Conservation (phyloP, 164 flowering plant genomes). For the Vitis rupestris region DNA sequence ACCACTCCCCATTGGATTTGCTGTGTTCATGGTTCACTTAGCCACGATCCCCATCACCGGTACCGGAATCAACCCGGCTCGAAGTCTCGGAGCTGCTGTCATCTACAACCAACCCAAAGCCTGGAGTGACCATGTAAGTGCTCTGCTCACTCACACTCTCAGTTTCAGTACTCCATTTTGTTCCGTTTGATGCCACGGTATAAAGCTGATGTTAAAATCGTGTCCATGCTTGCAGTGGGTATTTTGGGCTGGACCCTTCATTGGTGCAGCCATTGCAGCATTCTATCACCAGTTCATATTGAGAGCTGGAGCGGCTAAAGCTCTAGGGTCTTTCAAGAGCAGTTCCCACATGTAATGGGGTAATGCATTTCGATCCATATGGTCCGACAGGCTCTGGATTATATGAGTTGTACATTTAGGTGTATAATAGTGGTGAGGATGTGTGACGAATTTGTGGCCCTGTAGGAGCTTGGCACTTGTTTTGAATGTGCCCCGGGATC, state of each 20-base stretch:
- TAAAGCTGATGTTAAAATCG: not conserved
- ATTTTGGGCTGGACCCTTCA: conserved; percentile 65
- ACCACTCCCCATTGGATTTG: conserved; percentile 55
- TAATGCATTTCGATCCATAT: not conserved
- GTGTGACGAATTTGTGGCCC: too few species aligned
- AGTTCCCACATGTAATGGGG: conserved; percentile 12
- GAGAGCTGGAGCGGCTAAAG: conserved; percentile 39
- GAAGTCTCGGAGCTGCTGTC: conserved; percentile 50
- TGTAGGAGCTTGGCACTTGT: too few species aligned
- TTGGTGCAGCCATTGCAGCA: conserved; percentile 54
- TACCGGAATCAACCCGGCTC: conserved; percentile 54
- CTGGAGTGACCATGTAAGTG: conserved; percentile 46
- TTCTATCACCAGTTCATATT: conserved; percentile 41
- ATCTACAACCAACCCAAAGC: conserved; percentile 36
- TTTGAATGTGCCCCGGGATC: too few species aligned
- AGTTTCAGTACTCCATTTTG: not conserved
- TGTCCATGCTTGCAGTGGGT: conserved; percentile 38
- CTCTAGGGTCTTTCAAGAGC: conserved; percentile 50
- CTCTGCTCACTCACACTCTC: too few species aligned
- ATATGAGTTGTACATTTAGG: too few species aligned
- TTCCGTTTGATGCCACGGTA: not conserved
- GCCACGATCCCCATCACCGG: conserved; percentile 58
- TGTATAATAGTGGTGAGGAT: too few species aligned
- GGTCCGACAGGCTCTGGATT: too few species aligned
- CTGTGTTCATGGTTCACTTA: conserved; percentile 55